These are phyloP conservation scores for Oryza meyeriana DNA, from an alignment of 176 grass and related monocot genomes.

Conservation along the genomic window DNA sequence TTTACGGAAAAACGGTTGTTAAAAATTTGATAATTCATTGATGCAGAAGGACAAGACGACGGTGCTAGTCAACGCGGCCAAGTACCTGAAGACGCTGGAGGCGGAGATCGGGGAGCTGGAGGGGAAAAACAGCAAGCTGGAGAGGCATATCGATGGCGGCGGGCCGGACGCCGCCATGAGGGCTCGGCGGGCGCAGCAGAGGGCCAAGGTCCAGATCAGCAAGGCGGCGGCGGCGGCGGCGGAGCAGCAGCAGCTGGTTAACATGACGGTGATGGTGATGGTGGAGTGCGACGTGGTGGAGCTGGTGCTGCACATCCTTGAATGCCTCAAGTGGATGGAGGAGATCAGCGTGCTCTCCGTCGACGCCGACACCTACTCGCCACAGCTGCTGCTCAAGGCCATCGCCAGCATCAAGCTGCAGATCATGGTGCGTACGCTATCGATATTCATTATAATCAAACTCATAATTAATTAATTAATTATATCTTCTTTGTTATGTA, in stretches of 20 bases:
- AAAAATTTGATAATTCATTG: too few species aligned
- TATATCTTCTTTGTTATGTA: background rate
- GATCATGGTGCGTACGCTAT: slow-evolving; percentile 36
- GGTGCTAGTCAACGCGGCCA: slow-evolving; percentile 66
- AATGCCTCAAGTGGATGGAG: slow-evolving; percentile 53
- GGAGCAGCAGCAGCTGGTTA: slow-evolving; percentile 49
- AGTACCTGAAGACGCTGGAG: slow-evolving; percentile 62
- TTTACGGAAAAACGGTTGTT: background rate
- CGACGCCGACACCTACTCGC: slow-evolving; percentile 70
- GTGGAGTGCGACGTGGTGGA: slow-evolving; percentile 74
- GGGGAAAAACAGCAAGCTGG: slow-evolving; percentile 80
- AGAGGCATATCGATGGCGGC: slow-evolving; percentile 36
- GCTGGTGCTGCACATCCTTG: slow-evolving; percentile 70
- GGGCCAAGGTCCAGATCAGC: slow-evolving; percentile 52
- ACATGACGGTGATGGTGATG: slow-evolving; percentile 65
- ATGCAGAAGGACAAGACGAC: slow-evolving; percentile 89
- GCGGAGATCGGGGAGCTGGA: slow-evolving; percentile 67
- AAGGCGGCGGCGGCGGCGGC: slow-evolving; percentile 24
- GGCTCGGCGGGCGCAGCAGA: slow-evolving; percentile 1
- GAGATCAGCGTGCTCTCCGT: slow-evolving; percentile 54
- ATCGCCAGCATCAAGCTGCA: slow-evolving; percentile 72
- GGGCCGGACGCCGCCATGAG: background rate
- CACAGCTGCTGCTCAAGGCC: slow-evolving; percentile 61
- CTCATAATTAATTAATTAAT: background rate
- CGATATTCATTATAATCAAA: too few species aligned